Conservation (phyloP, 371 early-diverging fungal genomes). For the Mortierella sp. region DNA sequence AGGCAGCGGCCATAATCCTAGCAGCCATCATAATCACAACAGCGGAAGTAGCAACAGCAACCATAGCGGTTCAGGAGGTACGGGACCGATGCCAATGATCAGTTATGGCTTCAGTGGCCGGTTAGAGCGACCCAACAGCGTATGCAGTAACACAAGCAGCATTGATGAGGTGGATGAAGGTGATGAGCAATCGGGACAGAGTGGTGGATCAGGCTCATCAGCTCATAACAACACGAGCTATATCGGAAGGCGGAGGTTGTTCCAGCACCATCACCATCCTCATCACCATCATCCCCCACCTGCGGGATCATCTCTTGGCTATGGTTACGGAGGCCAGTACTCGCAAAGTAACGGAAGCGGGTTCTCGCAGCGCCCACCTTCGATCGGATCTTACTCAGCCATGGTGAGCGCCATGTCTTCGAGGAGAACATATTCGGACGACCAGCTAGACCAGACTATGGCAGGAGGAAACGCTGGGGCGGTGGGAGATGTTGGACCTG, state of each 20-base stretch:
- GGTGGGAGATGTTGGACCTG: not conserved
- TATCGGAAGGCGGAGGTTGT: conserved; percentile 23
- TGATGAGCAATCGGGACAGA: not conserved
- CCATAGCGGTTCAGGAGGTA: no score
- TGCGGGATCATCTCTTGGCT: not conserved
- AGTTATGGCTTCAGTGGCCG: no score
- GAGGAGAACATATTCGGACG: no score
- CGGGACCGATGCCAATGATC: no score
- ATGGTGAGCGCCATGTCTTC: conserved; percentile 1
- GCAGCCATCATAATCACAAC: not conserved
- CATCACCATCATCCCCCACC: not conserved
- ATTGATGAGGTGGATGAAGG: conserved; percentile 7
- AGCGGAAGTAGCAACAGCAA: not conserved
- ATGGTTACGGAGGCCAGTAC: no score
- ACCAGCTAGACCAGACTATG: no score
- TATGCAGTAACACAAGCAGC: conserved; percentile 2
- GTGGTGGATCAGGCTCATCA: conserved; percentile 20
- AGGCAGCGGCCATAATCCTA: not conserved
- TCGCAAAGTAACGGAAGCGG: not conserved
- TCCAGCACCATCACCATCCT: conserved; percentile 14
- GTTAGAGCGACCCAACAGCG: conserved; percentile 3
- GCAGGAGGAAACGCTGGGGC: conserved; percentile 6
- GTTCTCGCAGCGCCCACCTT: conserved; percentile 15
- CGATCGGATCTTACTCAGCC: conserved; percentile 1
- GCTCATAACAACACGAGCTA: conserved; percentile 37